A percentile compares a stretch with the other conserved stretches of the same genome.
phyloP scores from a whole-genome alignment of 148 eudicot species.

The Cornus florida region DNA sequence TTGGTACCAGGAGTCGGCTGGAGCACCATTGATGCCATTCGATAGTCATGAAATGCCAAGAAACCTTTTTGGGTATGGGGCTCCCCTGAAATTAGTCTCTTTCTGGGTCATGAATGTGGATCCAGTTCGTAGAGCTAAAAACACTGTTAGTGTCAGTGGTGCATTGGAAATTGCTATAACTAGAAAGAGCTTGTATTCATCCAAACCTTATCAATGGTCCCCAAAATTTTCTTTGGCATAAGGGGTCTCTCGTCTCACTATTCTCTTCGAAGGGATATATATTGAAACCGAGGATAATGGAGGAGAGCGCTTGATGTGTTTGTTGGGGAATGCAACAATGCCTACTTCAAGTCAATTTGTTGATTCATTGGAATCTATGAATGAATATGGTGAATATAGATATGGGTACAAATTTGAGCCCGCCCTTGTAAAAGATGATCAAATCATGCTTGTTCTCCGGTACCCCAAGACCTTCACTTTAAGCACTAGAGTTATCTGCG shows the following conservation, averaged over 20 bases:
- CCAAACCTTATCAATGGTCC: neutral
- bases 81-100: neutral
- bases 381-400: too few species aligned
- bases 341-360: too few species aligned
- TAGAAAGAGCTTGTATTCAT: constrained; percentile 2
- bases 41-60: neutral
- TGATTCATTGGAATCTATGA: too few species aligned
- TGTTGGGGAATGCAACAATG: too few species aligned
- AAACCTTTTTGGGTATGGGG: too few species aligned
- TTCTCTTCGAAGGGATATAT: neutral
- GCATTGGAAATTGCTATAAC: constrained; percentile 16
- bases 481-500: too few species aligned
- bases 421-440: too few species aligned
- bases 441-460: too few species aligned
- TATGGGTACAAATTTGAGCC: too few species aligned
- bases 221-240: constrained; percentile 8
- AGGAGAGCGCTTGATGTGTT: too few species aligned
- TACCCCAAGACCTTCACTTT: too few species aligned
- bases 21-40: constrained; percentile 12
- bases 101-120: constrained; percentile 19
- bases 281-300: too few species aligned
- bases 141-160: constrained; percentile 11
- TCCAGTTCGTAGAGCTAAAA: neutral
- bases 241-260: constrained; percentile 11
- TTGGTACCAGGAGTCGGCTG: constrained; percentile 19